Conservation (phyloP, 2,329 filamentous ascomycete species). For the Aspergillus cejpii region DNA sequence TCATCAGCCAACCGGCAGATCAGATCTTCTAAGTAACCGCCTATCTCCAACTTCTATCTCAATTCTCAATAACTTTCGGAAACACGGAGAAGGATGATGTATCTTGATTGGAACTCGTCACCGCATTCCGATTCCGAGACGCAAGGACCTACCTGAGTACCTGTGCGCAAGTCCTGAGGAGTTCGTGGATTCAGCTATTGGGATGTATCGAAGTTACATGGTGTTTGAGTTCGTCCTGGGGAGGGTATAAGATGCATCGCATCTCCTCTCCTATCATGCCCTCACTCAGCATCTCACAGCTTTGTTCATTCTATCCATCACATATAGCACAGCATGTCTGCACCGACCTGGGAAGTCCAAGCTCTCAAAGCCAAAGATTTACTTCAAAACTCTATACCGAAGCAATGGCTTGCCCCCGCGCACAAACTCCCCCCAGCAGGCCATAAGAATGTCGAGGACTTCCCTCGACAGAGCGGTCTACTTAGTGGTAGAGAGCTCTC, state of each 20-base stretch:
- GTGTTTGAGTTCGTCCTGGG: not conserved
- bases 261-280: not conserved
- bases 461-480: slow-evolving; percentile 42
- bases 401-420: slow-evolving; percentile 30
- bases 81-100: not conserved
- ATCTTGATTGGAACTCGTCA: not conserved
- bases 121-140: not conserved
- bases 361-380: slow-evolving; percentile 31
- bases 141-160: not conserved
- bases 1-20: not conserved
- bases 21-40: not conserved
- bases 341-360: slow-evolving; percentile 26
- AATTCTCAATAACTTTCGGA: not conserved
- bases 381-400: slow-evolving; percentile 29
- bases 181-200: not conserved
- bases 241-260: not conserved
- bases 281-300: not conserved
- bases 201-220: not conserved
- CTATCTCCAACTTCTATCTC: not conserved
- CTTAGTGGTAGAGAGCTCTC: slow-evolving; percentile 44
- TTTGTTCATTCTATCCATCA: not conserved
- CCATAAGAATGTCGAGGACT: slow-evolving; percentile 26
- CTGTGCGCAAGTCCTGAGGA: too few relatives aligned
- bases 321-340: not conserved
- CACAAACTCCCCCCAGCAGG: slow-evolving; percentile 24